Conservation (phyloP, 441 rosid genomes). For the Pelargonium citronellum region DNA sequence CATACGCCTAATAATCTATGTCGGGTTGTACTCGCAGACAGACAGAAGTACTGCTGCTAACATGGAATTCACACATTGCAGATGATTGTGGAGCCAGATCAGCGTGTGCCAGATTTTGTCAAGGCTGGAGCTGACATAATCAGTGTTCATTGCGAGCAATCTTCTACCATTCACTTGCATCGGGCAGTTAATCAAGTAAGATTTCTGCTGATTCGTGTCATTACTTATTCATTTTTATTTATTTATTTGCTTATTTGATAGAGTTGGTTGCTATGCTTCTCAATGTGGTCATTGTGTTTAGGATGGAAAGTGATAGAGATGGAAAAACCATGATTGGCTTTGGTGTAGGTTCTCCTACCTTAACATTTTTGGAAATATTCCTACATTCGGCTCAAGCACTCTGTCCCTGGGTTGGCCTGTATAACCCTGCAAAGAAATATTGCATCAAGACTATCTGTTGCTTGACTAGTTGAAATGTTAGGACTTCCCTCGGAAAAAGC, state of each 20-base stretch:
- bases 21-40: not conserved
- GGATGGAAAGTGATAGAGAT: not conserved
- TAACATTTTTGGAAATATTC: not conserved
- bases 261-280: too few species aligned
- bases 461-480: not conserved
- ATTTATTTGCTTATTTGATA: not conserved
- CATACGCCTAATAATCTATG: not conserved
- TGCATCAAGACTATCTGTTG: not conserved
- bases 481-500: not conserved
- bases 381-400: not conserved
- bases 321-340: not conserved
- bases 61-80: slow-evolving; percentile 30
- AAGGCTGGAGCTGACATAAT: slow-evolving; percentile 95
- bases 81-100: slow-evolving; percentile 97
- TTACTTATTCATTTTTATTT: not conserved
- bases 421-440: not conserved
- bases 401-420: not conserved
- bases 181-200: slow-evolving; percentile 62
- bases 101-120: slow-evolving; percentile 81
- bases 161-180: slow-evolving; percentile 88
- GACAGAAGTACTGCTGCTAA: slow-evolving; percentile 12
- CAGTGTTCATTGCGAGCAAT: slow-evolving; percentile 90
- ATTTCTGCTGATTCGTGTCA: slow-evolving; percentile 7
- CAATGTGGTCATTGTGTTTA: too few species aligned
- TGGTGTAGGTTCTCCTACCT: not conserved